Evolutionary conservation across 78 protist species (phyloP), one percentile per base, ranked within the genome.

Genomic region (Dictyostelium firmibasis): DNA sequence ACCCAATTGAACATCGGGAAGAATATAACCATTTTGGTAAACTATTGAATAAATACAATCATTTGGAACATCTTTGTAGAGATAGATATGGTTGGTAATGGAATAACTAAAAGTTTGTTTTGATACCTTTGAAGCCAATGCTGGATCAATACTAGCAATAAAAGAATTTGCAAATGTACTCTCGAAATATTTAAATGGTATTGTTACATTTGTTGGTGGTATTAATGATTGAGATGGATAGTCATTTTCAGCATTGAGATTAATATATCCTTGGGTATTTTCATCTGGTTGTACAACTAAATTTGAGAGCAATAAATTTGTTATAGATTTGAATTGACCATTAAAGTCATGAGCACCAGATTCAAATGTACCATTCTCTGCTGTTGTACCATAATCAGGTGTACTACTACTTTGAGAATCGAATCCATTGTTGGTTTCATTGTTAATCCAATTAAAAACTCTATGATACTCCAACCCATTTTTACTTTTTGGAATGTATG

Each of bases 101-200:
- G 81, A 18, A 18, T 29, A 29, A 29, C 81, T 67, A 14, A 72
- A 47, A 27, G 83, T 72, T 70, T 85, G 81, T 72, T 16, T 4
- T 27, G 18, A 13, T 0, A 72, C 79, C 18, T 72, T 72, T 33
- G 27, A 41, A 1, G 8, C 25, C 7, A 41, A 31, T 16, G 13
- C 1, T 41, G 79, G 79, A 16, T 41, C 2, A 33, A 43, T 43
- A 20, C n/a, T 0, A 20, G 60, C 29, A 41, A 18, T 8, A 25
- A 77, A 38, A n/a, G 83, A 41, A 3, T 33, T 31, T 10, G 62
- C 77, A 8, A 64, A n/a, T 23, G 41, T n/a, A 16, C 38, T 38
- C 67, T 83, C 72, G 41, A 67, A 60, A n/a, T 64, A 83, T 31
- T 44, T 41, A 16, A 83, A 83, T 64, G 89, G 89, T 64, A 83